phyloP scores from a whole-genome alignment of 768 basidiomycete species.

The Epithele typhae region DNA sequence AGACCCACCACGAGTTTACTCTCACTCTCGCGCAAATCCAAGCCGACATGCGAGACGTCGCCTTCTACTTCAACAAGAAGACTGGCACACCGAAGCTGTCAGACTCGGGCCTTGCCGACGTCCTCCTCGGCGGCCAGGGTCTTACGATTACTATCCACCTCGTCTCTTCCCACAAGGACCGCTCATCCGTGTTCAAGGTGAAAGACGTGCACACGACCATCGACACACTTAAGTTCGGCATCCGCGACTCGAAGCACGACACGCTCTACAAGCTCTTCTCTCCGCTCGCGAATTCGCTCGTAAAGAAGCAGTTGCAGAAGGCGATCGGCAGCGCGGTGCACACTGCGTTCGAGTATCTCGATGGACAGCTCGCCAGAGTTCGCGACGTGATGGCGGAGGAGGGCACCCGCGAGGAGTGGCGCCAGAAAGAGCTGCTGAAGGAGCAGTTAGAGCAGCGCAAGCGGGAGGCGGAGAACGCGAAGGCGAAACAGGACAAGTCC shows the following conservation, averaged over 20 bases:
- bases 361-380: conserved; percentile 86
- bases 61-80: conserved; percentile 88
- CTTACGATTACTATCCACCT: conserved; percentile 65
- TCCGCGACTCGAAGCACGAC: conserved; percentile 90
- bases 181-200: conserved; percentile 68
- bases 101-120: conserved; percentile 84
- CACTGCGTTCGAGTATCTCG: conserved; percentile 82
- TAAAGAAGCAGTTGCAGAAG: conserved; percentile 72
- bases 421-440: conserved; percentile 21
- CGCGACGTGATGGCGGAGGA: conserved; percentile 71
- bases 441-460: conserved; percentile 55
- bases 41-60: conserved; percentile 92
- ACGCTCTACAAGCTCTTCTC: conserved; percentile 80
- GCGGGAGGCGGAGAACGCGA: conserved; percentile 36
- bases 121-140: conserved; percentile 80
- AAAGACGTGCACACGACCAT: conserved; percentile 72
- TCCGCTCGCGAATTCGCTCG: conserved; percentile 72
- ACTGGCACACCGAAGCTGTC: conserved; percentile 72
- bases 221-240: conserved; percentile 82
- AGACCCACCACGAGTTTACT: conserved; percentile 67
- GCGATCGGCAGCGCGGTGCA: conserved; percentile 62
- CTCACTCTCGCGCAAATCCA: conserved; percentile 83
- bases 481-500: conserved; percentile 37
- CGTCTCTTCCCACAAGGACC: conserved; percentile 54
- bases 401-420: conserved; percentile 36